These are phyloP conservation scores for Abortiporus biennis DNA, from an alignment of 1,284 basidiomycete species.

Conservation along the genomic window DNA sequence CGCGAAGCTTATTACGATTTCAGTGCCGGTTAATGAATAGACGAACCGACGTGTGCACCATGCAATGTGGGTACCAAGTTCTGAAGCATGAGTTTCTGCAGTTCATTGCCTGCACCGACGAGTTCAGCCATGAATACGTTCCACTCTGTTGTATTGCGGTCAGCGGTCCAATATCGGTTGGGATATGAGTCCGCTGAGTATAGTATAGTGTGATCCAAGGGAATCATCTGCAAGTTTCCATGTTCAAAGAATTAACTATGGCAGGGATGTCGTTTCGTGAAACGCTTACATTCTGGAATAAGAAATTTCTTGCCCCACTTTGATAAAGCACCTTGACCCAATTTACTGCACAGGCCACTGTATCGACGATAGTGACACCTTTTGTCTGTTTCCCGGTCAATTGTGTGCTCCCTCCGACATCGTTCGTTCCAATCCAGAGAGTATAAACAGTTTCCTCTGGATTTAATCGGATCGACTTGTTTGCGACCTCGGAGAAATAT, in stretches of 20 bases:
- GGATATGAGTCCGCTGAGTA: slow-evolving; percentile 30
- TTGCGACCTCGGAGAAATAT: slow-evolving; percentile 26
- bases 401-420: slow-evolving; percentile 32
- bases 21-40: neutral
- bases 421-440: slow-evolving; percentile 50
- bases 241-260: neutral
- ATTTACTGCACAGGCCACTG: slow-evolving; percentile 33
- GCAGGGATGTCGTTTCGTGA: neutral
- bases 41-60: slow-evolving; percentile 31
- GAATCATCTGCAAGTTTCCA: slow-evolving; percentile 25
- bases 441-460: slow-evolving; percentile 37
- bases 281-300: slow-evolving; percentile 39
- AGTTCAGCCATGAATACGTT: slow-evolving; percentile 32
- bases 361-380: slow-evolving; percentile 35
- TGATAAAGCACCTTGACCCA: slow-evolving; percentile 33
- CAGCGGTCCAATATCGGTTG: slow-evolving; percentile 28
- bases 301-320: slow-evolving; percentile 40
- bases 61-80: slow-evolving; percentile 24
- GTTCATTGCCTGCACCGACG: slow-evolving; percentile 27
- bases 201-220: slow-evolving; percentile 25
- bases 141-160: slow-evolving; percentile 35
- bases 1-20: no score
- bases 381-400: slow-evolving; percentile 29
- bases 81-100: slow-evolving; percentile 28
- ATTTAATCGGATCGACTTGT: slow-evolving; percentile 21